Base-by-base conservation (phyloP, 2,329 filamentous ascomycete genomes). In the Gliomastix tumulicola region DNA sequence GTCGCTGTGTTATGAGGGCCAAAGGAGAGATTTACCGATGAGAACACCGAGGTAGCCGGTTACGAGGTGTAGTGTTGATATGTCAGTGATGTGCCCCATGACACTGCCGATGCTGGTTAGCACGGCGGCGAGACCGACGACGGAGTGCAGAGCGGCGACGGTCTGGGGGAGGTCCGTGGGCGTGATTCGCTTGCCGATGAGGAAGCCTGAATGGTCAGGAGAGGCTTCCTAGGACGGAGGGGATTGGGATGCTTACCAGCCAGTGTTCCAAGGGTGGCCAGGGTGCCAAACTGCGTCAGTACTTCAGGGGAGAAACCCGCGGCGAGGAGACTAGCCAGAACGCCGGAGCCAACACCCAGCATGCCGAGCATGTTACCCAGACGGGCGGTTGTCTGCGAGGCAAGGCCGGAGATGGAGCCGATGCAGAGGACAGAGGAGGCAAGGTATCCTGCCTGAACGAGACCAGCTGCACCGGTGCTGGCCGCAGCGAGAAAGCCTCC, bases 161-260 rank as follows among this genome's bases (percentile, higher is more conserved):
- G 87, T 94, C 56, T 95, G 88, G 0, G 88, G 88, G 3, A 95
- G 74, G 37, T 88, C 85, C 0, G 88, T 94, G 0, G 88, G 85
- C 0, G 87, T 94, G 46, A 94, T 94, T 11, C 87, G 77, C 49
- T 87, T 83, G 30, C 88, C 88, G 44, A 95, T 90, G 18, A 88
- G 54, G 34, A 86, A 73, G 21, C 85, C 81, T 53, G 53, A 44
- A 17, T 9, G 28, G n/a, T 18, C 37, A 46, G 20, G 46, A 41
- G 9, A 41, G 10, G 3, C 6, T n/a, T 35, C 5, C 32, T 16
- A 18, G 7, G 5, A 7, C 5, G 6, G 2, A 13, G 19, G 7
- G 17, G 21, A 7, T 7, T 28, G 10, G 25, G 12, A 32, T 13
- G 40, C 55, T 48, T 47, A 68, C 73, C 80, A 45, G 76, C 65